These are phyloP conservation scores for Solanum rostratum DNA, from an alignment of 257 asterid genomes.

Conservation along the genomic window DNA sequence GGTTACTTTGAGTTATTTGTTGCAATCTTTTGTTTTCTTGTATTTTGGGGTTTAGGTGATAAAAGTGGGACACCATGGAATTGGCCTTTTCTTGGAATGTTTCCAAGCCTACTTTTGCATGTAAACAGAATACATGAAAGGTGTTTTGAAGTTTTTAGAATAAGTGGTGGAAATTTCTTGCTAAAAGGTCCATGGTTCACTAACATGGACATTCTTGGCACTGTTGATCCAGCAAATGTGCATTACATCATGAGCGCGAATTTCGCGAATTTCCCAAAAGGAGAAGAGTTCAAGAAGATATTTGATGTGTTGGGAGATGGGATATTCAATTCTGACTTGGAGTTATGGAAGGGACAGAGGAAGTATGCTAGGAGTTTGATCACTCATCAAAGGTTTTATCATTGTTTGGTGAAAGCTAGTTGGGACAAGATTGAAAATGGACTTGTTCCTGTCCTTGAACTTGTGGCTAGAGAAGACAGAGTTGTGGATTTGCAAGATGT, in stretches of 20 bases:
- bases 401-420: conserved; percentile 19
- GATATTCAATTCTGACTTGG: conserved; percentile 40
- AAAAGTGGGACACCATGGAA: conserved; percentile 12
- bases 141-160: conserved; percentile 7
- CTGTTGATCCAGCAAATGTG: conserved; percentile 35
- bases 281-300: conserved; percentile 32
- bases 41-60: conserved; percentile 9
- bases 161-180: conserved; percentile 19
- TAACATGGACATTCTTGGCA: conserved; percentile 38
- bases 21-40: conserved; percentile 11
- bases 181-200: conserved; percentile 40
- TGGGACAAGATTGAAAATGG: conserved; percentile 27
- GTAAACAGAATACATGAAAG: conserved; percentile 26
- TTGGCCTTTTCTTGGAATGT: conserved; percentile 42
- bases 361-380: conserved; percentile 24
- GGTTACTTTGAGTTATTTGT: conserved; percentile 20
- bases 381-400: conserved; percentile 20
- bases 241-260: conserved; percentile 42
- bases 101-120: conserved; percentile 17
- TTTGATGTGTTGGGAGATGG: conserved; percentile 49
- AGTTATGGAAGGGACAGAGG: conserved; percentile 35
- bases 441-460: conserved; percentile 30
- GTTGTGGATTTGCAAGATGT: conserved; percentile 39
- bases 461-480: not conserved
- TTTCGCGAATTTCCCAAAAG: conserved; percentile 39